Conservation (phyloP, 202 grass and related monocot genomes). For the Carex arenaria region DNA sequence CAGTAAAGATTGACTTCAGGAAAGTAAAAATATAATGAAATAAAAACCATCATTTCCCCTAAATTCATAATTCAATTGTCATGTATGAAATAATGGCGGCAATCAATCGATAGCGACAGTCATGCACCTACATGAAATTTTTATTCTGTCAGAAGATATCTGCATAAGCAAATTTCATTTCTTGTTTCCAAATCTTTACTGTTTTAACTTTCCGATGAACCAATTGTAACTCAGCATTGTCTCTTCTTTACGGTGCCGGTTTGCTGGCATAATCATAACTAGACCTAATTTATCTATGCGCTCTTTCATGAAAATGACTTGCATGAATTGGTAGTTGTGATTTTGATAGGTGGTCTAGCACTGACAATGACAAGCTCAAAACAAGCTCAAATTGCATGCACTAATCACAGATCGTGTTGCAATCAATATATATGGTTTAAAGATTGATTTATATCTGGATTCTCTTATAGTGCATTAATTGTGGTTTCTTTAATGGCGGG, state of each 20-base stretch:
- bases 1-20: slow-evolving; percentile 29
- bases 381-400: slow-evolving; percentile 20
- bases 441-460: not conserved
- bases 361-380: slow-evolving; percentile 20
- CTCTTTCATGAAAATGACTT: slow-evolving; percentile 22
- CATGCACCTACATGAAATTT: not conserved
- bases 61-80: not conserved
- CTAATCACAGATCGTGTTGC: slow-evolving; percentile 9
- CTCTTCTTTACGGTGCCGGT: slow-evolving; percentile 31
- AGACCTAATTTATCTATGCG: slow-evolving; percentile 15
- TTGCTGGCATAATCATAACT: slow-evolving; percentile 22
- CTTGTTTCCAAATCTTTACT: slow-evolving; percentile 4
- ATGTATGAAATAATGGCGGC: slow-evolving; percentile 9
- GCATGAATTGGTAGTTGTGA: slow-evolving; percentile 13
- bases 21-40: slow-evolving; percentile 1
- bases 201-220: slow-evolving; percentile 22
- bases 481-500: not conserved
- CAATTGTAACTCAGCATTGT: slow-evolving; percentile 27
- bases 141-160: not conserved
- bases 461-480: slow-evolving; percentile 11
- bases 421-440: not conserved
- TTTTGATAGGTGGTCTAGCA: slow-evolving; percentile 2
- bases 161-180: not conserved
- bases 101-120: not conserved
- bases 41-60: not conserved